Base-by-base conservation (phyloP, 805 yeast genomes). In the Scheffersomyces lignosus region DNA sequence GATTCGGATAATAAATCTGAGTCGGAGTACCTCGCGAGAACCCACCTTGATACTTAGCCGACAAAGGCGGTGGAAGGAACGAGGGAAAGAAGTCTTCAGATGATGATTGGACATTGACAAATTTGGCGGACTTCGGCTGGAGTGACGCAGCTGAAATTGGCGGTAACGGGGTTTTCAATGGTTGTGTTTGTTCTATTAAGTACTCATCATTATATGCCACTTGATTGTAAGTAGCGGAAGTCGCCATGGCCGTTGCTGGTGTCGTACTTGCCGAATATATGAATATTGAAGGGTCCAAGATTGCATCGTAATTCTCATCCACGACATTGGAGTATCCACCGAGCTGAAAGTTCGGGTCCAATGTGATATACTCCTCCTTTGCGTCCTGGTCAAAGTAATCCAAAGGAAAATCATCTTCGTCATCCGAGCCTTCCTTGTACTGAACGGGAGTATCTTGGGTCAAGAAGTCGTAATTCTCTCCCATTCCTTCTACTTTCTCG, bases 351-450 rank as follows among this genome's bases (percentile, higher is more conserved):
- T 37, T 51, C 10, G 52, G 41, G 36, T 56, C 62, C 34, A 54
- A 47, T 13, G 58, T 48, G 25, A 54, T 51, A 40, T 49, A 56
- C 34, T 49, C 62, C 20, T 51, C 61, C 30, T 43, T 41, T 36
- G 63, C 57, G 18, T 62, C 69, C 3, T 64, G 60, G 15, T 80
- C 78, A 51, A 83, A 73, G 52, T 80, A 82, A 47, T 83, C 89
- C 37, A 83, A 58, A 3, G 90, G 89, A 61, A 83, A 83, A 51
- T 82, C 89, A 42, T 81, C 83, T 33, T 77, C 81, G 20, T 70
- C 69, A 17, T 63, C 67, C 3, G 58, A 45, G n/a, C 33, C 27
- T 4, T 38, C 31, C 31, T 54, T 52, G 24, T 41, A 38, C 29
- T 62, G 59, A 3, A 49, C 48, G 4, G 56, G 61, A 5, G 60